phyloP scores from a whole-genome alignment of 2,329 filamentous ascomycete species.

The Balansia obtecta region DNA sequence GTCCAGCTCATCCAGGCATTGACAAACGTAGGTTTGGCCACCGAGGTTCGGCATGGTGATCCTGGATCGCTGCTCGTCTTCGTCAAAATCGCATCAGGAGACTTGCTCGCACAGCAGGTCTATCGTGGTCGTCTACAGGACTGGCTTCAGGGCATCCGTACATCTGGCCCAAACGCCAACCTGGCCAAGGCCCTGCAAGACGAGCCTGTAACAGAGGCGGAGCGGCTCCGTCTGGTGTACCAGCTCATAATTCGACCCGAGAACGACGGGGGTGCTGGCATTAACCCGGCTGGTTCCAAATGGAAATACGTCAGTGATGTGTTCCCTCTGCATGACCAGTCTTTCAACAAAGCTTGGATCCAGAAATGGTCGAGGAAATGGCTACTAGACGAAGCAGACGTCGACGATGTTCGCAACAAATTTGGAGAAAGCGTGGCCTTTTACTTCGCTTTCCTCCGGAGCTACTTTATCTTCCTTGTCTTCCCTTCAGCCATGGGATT shows the following conservation, averaged over 20 bases:
- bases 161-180: slow-evolving; percentile 63
- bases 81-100: slow-evolving; percentile 63
- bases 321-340: slow-evolving; percentile 68
- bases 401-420: slow-evolving; percentile 63
- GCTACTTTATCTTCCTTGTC: slow-evolving; percentile 77
- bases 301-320: slow-evolving; percentile 64
- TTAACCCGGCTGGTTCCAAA: slow-evolving; percentile 53
- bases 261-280: slow-evolving; percentile 66
- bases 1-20: slow-evolving; percentile 66
- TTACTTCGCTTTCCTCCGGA: slow-evolving; percentile 89
- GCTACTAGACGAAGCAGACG: slow-evolving; percentile 48
- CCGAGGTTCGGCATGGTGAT: slow-evolving; percentile 74
- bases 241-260: slow-evolving; percentile 65
- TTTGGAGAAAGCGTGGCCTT: slow-evolving; percentile 82
- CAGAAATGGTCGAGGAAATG: slow-evolving; percentile 63
- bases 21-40: slow-evolving; percentile 66
- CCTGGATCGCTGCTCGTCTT: slow-evolving; percentile 70
- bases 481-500: slow-evolving; percentile 71
- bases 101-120: slow-evolving; percentile 65
- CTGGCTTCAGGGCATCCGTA: slow-evolving; percentile 82
- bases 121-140: slow-evolving; percentile 83
- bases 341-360: slow-evolving; percentile 65
- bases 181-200: slow-evolving; percentile 53
- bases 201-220: slow-evolving; percentile 75
- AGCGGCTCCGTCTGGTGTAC: slow-evolving; percentile 78